Evolutionary conservation across 192 early-diverging fungal species (phyloP).

Genomic region (Cladochytrium replicatum): DNA sequence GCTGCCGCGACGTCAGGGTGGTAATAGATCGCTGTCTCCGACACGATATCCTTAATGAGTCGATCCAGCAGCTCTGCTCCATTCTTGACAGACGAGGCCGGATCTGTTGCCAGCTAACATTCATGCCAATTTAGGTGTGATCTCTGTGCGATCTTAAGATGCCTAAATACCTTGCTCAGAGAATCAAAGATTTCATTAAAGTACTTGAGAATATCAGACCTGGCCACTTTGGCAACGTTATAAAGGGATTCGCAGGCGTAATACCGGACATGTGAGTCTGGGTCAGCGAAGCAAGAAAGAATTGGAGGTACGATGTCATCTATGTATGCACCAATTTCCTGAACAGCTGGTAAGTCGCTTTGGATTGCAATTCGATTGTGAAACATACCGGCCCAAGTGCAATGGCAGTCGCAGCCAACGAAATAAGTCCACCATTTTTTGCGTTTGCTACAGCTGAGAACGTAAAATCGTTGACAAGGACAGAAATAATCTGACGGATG

Average conservation of each 20-base stretch:
- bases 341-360: slow-evolving; percentile 46
- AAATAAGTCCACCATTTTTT: slow-evolving; percentile 90
- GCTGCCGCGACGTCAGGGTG: slow-evolving; percentile 21
- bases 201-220: slow-evolving; percentile 73
- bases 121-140: neutral
- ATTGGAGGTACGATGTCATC: slow-evolving; percentile 81
- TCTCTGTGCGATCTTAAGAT: neutral
- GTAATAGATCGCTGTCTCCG: slow-evolving; percentile 76
- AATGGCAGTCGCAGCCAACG: slow-evolving; percentile 75
- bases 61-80: slow-evolving; percentile 90
- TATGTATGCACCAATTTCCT: slow-evolving; percentile 52
- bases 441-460: slow-evolving; percentile 77
- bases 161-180: slow-evolving; percentile 63
- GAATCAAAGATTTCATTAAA: slow-evolving; percentile 98
- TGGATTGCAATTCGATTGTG: neutral
- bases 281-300: slow-evolving; percentile 83
- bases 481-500: slow-evolving; percentile 63
- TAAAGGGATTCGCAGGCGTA: slow-evolving; percentile 99
- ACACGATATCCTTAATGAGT: slow-evolving; percentile 94
- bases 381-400: slow-evolving; percentile 57
- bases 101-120: slow-evolving; percentile 72
- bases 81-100: slow-evolving; percentile 83
- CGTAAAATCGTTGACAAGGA: slow-evolving; percentile 78
- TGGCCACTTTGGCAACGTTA: slow-evolving; percentile 94
- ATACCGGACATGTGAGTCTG: slow-evolving; percentile 87